Evolutionary conservation across 305 asterid species (phyloP).

Genomic region (Fraxinus angustifolia): DNA sequence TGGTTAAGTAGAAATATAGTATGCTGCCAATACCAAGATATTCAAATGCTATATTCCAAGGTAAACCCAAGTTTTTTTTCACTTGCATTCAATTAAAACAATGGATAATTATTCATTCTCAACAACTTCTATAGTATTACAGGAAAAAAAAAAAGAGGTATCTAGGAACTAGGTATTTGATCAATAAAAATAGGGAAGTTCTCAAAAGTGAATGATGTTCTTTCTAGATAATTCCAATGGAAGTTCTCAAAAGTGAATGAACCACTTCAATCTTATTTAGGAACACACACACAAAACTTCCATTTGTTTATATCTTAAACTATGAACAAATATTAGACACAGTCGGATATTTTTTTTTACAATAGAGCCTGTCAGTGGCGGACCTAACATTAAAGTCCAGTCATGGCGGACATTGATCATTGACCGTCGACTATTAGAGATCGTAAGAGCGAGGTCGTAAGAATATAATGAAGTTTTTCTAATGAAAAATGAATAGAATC

Average conservation of each 20-base stretch:
- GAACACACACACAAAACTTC: neutral
- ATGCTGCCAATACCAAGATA: neutral
- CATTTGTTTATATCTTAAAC: neutral
- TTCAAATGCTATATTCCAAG: neutral
- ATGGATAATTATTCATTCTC: neutral
- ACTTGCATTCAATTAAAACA: neutral
- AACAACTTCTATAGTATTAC: neutral
- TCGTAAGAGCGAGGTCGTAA: neutral
- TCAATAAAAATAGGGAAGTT: too few species aligned
- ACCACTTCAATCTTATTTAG: neutral
- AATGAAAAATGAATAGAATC: constrained; percentile 44
- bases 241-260: neutral
- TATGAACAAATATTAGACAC: too few species aligned
- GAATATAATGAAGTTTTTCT: constrained; percentile 26
- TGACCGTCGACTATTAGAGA: too few species aligned
- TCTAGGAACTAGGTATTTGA: too few species aligned
- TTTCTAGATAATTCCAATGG: neutral
- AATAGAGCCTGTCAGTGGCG: too few species aligned
- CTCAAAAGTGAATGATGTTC: neutral
- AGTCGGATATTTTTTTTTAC: too few species aligned
- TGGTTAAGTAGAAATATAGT: neutral
- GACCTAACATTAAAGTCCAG: too few species aligned
- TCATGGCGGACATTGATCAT: too few species aligned
- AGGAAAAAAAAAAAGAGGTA: neutral
- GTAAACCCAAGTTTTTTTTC: neutral